These are phyloP conservation scores for Phalaenopsis aphrodite DNA, from an alignment of 106 monocot species.

Conservation along the genomic window DNA sequence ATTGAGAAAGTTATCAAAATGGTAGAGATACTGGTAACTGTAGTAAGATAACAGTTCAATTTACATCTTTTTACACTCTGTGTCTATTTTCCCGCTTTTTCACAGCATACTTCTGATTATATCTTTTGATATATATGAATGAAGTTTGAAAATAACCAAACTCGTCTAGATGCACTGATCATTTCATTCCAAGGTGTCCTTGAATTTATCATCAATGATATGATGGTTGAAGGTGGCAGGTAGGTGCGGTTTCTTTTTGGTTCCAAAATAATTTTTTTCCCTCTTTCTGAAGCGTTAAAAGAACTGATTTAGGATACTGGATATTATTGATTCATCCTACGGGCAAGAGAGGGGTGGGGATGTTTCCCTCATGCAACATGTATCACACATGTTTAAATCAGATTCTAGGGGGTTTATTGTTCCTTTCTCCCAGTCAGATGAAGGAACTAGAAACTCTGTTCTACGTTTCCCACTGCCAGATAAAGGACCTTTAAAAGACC, in stretches of 20 bases:
- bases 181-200: conserved; percentile 72
- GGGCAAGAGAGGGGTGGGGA: conserved; percentile 14
- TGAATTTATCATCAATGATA: conserved; percentile 55
- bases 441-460: background rate
- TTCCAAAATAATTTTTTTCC: background rate
- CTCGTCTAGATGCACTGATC: conserved; percentile 29
- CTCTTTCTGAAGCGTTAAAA: conserved; percentile 8
- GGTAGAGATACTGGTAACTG: conserved; percentile 43
- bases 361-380: conserved; percentile 14
- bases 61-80: background rate
- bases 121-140: conserved; percentile 14
- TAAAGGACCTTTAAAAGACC: conserved; percentile 28
- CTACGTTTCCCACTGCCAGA: conserved; percentile 46
- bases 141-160: conserved; percentile 43
- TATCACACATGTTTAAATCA: conserved; percentile 42
- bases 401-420: background rate
- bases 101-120: background rate
- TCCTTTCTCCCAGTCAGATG: background rate
- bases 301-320: conserved; percentile 34
- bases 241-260: conserved; percentile 10
- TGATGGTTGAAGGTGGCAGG: conserved; percentile 45
- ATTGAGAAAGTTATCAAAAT: conserved; percentile 36
- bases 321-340: conserved; percentile 27
- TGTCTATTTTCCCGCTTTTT: background rate
- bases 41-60: background rate